These are phyloP conservation scores for Botrytis pseudocinerea DNA, from an alignment of 2,329 filamentous ascomycete genomes.

Conservation along the genomic window DNA sequence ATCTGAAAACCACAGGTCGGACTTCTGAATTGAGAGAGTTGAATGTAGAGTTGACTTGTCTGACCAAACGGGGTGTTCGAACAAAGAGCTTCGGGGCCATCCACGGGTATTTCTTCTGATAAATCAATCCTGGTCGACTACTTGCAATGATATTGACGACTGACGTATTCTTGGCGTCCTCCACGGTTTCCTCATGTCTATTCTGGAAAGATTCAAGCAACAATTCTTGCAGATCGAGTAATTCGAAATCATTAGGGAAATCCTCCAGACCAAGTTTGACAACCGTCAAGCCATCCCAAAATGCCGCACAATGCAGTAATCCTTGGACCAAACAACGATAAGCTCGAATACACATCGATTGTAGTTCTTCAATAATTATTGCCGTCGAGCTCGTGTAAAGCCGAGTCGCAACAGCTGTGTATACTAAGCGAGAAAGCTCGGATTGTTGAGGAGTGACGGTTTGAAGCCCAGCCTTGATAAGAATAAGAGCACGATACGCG, in stretches of 20 bases:
- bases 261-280: conserved; percentile 23
- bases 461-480: conserved; percentile 30
- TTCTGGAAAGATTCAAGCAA: conserved; percentile 26
- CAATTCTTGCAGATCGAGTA: conserved; percentile 20
- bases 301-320: conserved; percentile 29
- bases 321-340: conserved; percentile 29
- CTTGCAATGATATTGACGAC: conserved; percentile 1
- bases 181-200: neutral
- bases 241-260: conserved; percentile 28
- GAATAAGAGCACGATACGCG: conserved; percentile 31
- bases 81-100: conserved; percentile 30
- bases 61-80: conserved; percentile 29
- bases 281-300: conserved; percentile 32
- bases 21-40: conserved; percentile 24
- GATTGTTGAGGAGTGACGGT: conserved; percentile 1
- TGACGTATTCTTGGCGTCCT: neutral
- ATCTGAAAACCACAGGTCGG: conserved; percentile 28
- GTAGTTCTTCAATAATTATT: conserved; percentile 30
- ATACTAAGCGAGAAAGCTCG: conserved; percentile 19
- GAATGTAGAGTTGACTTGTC: conserved; percentile 30
- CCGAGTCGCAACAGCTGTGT: neutral
- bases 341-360: conserved; percentile 21
- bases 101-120: conserved; percentile 37
- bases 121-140: conserved; percentile 30
- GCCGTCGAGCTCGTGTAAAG: neutral